A percentile compares a stretch with the other conserved stretches of the same genome.
These are phyloP conservation scores for Talaromyces sp. DNA, from an alignment of 2,329 filamentous ascomycete genomes.

Conservation along the genomic window DNA sequence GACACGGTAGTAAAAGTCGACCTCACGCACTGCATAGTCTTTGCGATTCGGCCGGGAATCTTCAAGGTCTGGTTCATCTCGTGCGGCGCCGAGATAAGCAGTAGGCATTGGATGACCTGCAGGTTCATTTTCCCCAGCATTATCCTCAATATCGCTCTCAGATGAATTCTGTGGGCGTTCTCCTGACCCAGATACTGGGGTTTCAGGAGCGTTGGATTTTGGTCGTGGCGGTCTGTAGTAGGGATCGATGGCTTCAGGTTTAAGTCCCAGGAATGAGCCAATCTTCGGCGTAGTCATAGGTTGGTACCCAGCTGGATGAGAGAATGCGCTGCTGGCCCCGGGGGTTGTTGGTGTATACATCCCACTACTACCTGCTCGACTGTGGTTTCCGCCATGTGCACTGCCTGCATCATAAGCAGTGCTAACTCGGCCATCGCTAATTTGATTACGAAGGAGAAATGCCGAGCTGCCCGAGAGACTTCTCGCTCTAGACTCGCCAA, in stretches of 20 bases:
- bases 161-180: slow-evolving; percentile 40
- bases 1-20: slow-evolving; percentile 94
- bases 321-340: slow-evolving; percentile 65
- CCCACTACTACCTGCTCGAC: slow-evolving; percentile 56
- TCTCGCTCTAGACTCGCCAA: slow-evolving; percentile 50
- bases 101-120: slow-evolving; percentile 48
- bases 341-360: slow-evolving; percentile 67
- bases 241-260: slow-evolving; percentile 57
- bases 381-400: slow-evolving; percentile 43
- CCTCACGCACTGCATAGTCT: slow-evolving; percentile 90
- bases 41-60: slow-evolving; percentile 54
- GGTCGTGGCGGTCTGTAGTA: slow-evolving; percentile 84
- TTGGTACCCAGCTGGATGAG: slow-evolving; percentile 57
- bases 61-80: slow-evolving; percentile 51
- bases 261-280: slow-evolving; percentile 36
- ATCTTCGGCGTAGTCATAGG: slow-evolving; percentile 39
- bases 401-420: slow-evolving; percentile 51
- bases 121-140: slow-evolving; percentile 24
- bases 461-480: slow-evolving; percentile 60
- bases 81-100: slow-evolving; percentile 49
- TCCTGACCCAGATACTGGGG: background rate
- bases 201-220: slow-evolving; percentile 57
- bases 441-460: slow-evolving; percentile 49
- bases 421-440: slow-evolving; percentile 44
- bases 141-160: slow-evolving; percentile 14